Conservation (phyloP, 2,329 filamentous ascomycete genomes). For the Phialocephala subalpina region DNA sequence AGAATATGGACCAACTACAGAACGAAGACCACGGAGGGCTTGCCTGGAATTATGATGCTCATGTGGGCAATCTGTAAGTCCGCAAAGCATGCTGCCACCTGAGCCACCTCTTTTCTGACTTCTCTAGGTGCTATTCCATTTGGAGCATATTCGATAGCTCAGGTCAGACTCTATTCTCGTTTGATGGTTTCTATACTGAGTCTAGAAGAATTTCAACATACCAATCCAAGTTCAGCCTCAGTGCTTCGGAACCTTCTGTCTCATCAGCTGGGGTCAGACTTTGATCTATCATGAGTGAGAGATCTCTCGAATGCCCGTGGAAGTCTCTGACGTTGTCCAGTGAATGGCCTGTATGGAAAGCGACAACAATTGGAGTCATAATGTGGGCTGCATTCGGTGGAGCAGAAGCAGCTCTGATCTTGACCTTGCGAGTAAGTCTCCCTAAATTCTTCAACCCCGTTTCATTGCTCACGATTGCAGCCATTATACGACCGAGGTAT, state of each 20-base stretch:
- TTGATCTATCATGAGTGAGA: conserved; percentile 19
- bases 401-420: conserved; percentile 16
- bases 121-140: conserved; percentile 17
- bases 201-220: conserved; percentile 18
- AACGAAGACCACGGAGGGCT: conserved; percentile 16
- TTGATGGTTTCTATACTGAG: not conserved
- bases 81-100: too few relatives aligned
- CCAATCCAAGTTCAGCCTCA: conserved; percentile 20
- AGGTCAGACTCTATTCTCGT: not conserved
- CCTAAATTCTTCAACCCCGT: not conserved
- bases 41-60: conserved; percentile 17
- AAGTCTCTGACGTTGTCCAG: not conserved
- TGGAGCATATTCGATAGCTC: conserved; percentile 17
- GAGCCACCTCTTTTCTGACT: not conserved
- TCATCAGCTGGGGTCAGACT: conserved; percentile 16
- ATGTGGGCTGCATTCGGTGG: conserved; percentile 15
- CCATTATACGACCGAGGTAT: conserved; percentile 16
- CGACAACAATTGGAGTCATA: not conserved
- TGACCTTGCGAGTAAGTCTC: conserved; percentile 10
- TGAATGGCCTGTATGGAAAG: conserved; percentile 19
- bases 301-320: not conserved
- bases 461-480: not conserved
- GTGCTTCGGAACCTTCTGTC: conserved; percentile 17
- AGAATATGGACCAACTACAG: conserved; percentile 23
- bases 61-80: conserved; percentile 17